Base-by-base conservation (phyloP, 2,329 filamentous ascomycete species). In the Phialophora expanda region DNA sequence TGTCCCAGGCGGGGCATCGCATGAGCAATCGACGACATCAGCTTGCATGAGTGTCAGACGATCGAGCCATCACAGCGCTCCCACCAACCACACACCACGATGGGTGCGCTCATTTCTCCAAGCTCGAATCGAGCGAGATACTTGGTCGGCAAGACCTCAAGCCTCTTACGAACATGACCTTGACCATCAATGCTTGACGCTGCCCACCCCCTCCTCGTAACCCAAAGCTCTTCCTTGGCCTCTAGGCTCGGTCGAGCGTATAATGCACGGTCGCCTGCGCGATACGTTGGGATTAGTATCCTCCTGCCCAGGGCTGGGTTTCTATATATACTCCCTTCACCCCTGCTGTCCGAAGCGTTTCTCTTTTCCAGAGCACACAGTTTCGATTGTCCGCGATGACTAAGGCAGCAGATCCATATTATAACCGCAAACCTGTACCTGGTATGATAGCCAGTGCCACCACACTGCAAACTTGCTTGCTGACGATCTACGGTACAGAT, bases 361-460 rank as follows among this genome's bases (percentile, higher is more conserved):
- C 28, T 26, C 9, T 30, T 38, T 34, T 17, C 24, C 26, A 55
- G 14, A 5, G 51, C 32, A 28, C 6, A 50, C 41, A 32, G 41
- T 56, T 38, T 9, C 20, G 32, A 17, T 53, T 28, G 38, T 28
- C 32, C 51, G 62, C 26, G 14, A 69, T 69, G 67, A 64, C 62
- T 32, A 46, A 46, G 41, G 62, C 67, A 46, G 50, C 65, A 61
- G 70, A 72, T 62, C 70, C 70, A n/a, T 72, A 61, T 48, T 72
- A 72, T 55, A 68, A 70, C 41, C 69, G 70, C 53, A 72, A 72
- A 57, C 69, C 64, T 9, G 65, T 72, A 28, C 70, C 70, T 61
- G 69, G 70, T 72, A 68, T 57, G 58, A 30, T 50, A 59, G 30
- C 38, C 34, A 41, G 34, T 14, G 17, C 53, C 12, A 17, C 20